These are phyloP conservation scores for Saturnispora besseyi DNA, from an alignment of 805 yeast genomes.

Conservation along the genomic window DNA sequence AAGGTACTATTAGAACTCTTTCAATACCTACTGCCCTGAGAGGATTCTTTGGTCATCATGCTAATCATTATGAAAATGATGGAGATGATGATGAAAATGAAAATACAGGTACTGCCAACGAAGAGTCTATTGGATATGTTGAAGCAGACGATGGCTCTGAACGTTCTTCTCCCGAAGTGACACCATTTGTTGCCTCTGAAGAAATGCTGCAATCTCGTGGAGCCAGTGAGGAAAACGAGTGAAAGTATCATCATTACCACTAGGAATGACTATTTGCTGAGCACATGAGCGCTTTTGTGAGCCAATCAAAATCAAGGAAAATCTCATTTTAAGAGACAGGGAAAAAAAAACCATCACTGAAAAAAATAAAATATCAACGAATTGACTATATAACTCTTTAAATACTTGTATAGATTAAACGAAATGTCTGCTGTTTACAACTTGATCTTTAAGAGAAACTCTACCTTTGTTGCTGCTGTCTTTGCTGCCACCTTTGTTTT, in stretches of 20 bases:
- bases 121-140: not conserved
- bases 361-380: conserved; percentile 7
- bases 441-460: conserved; percentile 79
- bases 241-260: not conserved
- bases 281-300: not conserved
- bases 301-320: not conserved
- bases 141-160: not conserved
- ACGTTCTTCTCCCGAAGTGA: not conserved
- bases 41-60: not conserved
- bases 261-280: not conserved
- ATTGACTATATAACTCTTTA: not conserved
- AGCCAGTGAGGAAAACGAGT: not conserved
- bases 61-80: not conserved
- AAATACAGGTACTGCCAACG: not conserved
- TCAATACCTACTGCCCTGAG: not conserved
- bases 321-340: not conserved
- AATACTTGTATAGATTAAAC: not conserved
- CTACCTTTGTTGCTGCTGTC: conserved; percentile 74
- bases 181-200: not conserved
- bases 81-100: not conserved
- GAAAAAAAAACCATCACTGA: conserved; percentile 10
- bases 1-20: not conserved
- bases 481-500: conserved; percentile 80
- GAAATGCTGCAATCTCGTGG: not conserved
- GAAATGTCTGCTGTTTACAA: conserved; percentile 43